Evolutionary conservation across 116 monocot species (phyloP), one percentile per base, ranked within the genome.

Genomic region (Thalassia testudinum): DNA sequence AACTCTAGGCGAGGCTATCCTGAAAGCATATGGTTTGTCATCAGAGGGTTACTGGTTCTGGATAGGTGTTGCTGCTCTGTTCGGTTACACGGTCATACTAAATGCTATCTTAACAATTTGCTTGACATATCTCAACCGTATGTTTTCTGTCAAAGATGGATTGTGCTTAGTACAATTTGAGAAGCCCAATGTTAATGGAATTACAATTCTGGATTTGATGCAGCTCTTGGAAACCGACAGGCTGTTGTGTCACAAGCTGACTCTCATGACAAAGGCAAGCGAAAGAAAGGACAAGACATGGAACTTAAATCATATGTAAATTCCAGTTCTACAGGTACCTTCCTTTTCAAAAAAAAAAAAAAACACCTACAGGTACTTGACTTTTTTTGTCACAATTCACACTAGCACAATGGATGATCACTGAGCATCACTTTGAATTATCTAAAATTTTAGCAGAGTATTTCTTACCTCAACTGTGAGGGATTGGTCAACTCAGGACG

Each of bases 51-150:
- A 79, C 57, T 99, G 90, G 99, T 90, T 69, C 38, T 99, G 99
- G 99, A 90, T 99, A 66, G 90, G 99, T 58, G 61, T 83, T 49
- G 67, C 75, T 68, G 99, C 83, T 22, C 72, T 99, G 52, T 79
- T 85, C 62, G 90, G 85, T 44, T 99, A 99, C 55, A 72, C 80
- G 21, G 54, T 99, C 52, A 11, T 99, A 53, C 73, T 99, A 59
- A 99, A 99, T 56, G 50, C 79, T 51, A 75, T 99, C 27, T 86
- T 90, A 47, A 90, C 85, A 23, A 50, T 90, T 34, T 89, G 77
- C 71, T 60, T 99, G 68, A 62, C 85, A 23, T 82, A 56, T 70
- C 86, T 99, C 42, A 80, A 79, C 53, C 83, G 99, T 99, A 83
- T 82, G 99, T 47, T 64, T 25, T 65, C 27, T 48, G 6, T 29